phyloP scores from a whole-genome alignment of 148 eudicot species.

The Pharnaceum exiguum region DNA sequence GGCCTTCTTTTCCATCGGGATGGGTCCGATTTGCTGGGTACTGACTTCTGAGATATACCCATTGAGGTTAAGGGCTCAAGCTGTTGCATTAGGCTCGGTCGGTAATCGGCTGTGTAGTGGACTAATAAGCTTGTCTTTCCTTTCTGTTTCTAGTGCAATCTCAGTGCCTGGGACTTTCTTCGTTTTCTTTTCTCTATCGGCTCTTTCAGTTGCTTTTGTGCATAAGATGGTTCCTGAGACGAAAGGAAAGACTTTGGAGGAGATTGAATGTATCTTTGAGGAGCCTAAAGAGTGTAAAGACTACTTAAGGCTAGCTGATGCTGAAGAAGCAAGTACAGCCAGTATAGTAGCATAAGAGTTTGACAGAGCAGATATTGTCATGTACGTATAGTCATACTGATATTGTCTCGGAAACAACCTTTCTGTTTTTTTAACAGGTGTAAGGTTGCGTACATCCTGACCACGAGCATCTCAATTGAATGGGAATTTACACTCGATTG shows the following conservation, averaged over 20 bases:
- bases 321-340: too few species aligned
- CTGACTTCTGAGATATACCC: constrained; percentile 61
- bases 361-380: too few species aligned
- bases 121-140: constrained; percentile 52
- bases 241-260: constrained; percentile 24
- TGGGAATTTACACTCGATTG: too few species aligned
- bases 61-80: constrained; percentile 54
- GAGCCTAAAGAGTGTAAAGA: too few species aligned
- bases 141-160: constrained; percentile 35
- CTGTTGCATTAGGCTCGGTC: constrained; percentile 50
- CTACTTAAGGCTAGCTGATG: too few species aligned
- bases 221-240: constrained; percentile 19
- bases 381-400: too few species aligned
- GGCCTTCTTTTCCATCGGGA: constrained; percentile 67
- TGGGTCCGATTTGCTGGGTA: constrained; percentile 76
- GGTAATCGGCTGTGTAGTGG: constrained; percentile 69
- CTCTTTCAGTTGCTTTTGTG: constrained; percentile 13
- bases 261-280: too few species aligned
- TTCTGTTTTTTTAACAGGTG: too few species aligned
- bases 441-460: too few species aligned
- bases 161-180: constrained; percentile 19
- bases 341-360: too few species aligned
- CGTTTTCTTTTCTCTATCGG: constrained; percentile 9
- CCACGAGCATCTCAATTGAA: too few species aligned
- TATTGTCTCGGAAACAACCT: too few species aligned